A percentile compares a stretch with the other conserved stretches of the same genome.
Evolutionary conservation across 257 asterid species (phyloP).

Genomic region (Solanum megistacrolobum): DNA sequence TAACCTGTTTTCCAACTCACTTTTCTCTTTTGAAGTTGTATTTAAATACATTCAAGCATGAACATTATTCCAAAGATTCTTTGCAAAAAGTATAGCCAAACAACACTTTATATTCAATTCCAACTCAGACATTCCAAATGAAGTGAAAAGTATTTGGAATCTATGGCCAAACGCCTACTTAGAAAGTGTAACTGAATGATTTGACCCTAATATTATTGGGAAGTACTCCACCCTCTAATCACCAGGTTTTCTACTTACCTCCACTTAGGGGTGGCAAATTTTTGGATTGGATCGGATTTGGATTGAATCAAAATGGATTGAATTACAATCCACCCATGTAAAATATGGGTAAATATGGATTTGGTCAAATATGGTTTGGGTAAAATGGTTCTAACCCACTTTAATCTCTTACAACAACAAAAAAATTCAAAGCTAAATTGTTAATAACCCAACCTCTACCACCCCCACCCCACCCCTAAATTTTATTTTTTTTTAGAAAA

Average conservation of each 20-base stretch:
- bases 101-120: neutral
- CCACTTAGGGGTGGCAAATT: neutral
- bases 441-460: neutral
- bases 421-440: too few species aligned
- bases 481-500: too few species aligned
- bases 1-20: neutral
- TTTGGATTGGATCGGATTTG: neutral
- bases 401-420: neutral
- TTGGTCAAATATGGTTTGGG: neutral
- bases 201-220: neutral
- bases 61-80: neutral
- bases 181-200: neutral
- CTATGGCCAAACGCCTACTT: neutral
- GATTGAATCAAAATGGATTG: neutral
- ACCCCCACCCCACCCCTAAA: neutral
- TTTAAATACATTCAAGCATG: neutral
- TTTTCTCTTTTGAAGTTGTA: neutral
- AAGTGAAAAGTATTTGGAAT: neutral
- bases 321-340: neutral
- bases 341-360: too few species aligned
- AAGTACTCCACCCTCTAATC: neutral
- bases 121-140: neutral
- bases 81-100: neutral
- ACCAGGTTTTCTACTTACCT: neutral
- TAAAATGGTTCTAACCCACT: neutral